Evolutionary conservation across 345 rosid genomes (phyloP).

Genomic region (Pugionium cornutum): DNA sequence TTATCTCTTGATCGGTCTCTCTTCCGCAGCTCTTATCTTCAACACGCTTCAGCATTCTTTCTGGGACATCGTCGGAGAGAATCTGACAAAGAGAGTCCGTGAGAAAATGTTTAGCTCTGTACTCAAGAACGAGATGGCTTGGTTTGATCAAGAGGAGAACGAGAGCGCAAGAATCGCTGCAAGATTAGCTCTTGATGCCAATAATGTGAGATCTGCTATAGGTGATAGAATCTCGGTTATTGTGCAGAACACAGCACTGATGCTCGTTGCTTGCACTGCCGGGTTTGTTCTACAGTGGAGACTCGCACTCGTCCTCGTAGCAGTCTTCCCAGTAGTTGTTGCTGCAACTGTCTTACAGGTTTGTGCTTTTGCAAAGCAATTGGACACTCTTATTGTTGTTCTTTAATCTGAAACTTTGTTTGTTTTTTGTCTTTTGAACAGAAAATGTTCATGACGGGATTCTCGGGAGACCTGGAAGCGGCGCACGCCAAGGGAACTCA

Average conservation of each 20-base stretch:
- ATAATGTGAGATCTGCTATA: conserved; percentile 95
- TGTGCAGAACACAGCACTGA: conserved; percentile 90
- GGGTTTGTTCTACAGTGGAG: conserved; percentile 99
- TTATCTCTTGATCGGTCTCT: conserved; percentile 86
- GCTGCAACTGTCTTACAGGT: conserved; percentile 99
- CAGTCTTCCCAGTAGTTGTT: conserved; percentile 95
- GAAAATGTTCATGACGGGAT: conserved; percentile 99
- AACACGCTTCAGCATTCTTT: conserved; percentile 94
- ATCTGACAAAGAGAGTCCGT: conserved; percentile 91
- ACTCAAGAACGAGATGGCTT: conserved; percentile 92
- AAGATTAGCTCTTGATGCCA: conserved; percentile 92
- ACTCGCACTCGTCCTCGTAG: conserved; percentile 89
- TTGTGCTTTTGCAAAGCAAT: conserved; percentile 17
- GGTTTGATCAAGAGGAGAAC: conserved; percentile 98
- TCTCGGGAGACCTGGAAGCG: conserved; percentile 93
- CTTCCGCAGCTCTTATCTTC: conserved; percentile 90
- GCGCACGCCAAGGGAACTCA: conserved; percentile 95
- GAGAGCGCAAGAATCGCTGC: conserved; percentile 93
- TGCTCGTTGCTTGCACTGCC: conserved; percentile 97
- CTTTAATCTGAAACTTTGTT: background rate
- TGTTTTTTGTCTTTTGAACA: conserved; percentile 38
- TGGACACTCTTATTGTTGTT: background rate
- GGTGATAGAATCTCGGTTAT: conserved; percentile 95
- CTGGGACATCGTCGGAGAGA: conserved; percentile 99
- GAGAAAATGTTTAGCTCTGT: conserved; percentile 90